Conservation (phyloP, 306 rosid species). For the Vachellia pachyceras region DNA sequence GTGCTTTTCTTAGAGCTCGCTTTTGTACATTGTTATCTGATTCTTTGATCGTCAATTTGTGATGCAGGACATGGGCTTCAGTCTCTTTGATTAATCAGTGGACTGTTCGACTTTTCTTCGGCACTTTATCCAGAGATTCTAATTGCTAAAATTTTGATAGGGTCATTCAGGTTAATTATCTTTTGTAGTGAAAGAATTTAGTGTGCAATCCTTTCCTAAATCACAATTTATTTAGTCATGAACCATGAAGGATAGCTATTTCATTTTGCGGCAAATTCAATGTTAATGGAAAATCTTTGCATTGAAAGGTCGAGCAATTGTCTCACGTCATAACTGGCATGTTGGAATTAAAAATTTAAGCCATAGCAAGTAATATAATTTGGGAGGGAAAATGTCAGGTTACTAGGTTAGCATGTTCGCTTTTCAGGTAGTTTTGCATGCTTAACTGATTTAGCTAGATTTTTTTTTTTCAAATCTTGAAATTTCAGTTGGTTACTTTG, state of each 20-base stretch:
- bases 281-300: slow-evolving; percentile 3
- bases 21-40: slow-evolving; percentile 4
- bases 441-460: too few relatives aligned
- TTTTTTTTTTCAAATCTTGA: too few relatives aligned
- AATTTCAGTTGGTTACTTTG: too few relatives aligned
- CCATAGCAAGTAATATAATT: too few relatives aligned
- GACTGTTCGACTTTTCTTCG: background rate
- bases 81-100: slow-evolving; percentile 72
- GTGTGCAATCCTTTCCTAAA: too few relatives aligned
- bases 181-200: slow-evolving; percentile 18
- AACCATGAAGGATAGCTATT: too few relatives aligned
- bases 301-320: background rate
- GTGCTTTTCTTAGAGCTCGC: background rate
- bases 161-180: background rate
- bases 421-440: too few relatives aligned
- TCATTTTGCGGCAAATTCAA: background rate
- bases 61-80: slow-evolving; percentile 87
- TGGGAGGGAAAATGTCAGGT: too few relatives aligned
- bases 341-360: background rate
- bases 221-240: too few relatives aligned
- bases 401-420: too few relatives aligned
- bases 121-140: slow-evolving; percentile 21
- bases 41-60: slow-evolving; percentile 12
- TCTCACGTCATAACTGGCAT: background rate
- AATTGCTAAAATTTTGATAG: slow-evolving; percentile 39